phyloP scores from a whole-genome alignment of 495 filamentous ascomycete genomes.

The Cairneyella variabilis region DNA sequence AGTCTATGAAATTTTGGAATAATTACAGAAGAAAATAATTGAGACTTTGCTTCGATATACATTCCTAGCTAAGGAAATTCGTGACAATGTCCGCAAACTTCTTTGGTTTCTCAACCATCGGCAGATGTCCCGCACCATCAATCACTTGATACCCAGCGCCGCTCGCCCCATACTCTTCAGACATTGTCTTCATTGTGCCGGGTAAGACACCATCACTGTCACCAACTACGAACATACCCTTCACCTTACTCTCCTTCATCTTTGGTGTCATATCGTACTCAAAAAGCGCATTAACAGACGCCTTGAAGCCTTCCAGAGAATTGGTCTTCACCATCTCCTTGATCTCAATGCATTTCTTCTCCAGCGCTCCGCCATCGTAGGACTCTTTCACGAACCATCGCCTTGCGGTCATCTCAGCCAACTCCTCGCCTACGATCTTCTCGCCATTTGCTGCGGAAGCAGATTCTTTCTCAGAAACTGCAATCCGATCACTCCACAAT shows the following conservation, averaged over 20 bases:
- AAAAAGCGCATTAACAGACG: conserved; percentile 68
- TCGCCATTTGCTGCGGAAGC: conserved; percentile 44
- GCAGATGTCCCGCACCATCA: conserved; percentile 68
- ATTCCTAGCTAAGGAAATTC: conserved; percentile 45
- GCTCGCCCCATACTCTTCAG: conserved; percentile 41
- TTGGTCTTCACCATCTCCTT: conserved; percentile 61
- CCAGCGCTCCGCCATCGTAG: conserved; percentile 42
- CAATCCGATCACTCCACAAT: conserved; percentile 74
- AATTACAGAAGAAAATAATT: too few species aligned
- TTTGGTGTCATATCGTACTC: conserved; percentile 66
- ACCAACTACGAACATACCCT: conserved; percentile 64
- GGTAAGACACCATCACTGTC: conserved; percentile 71
- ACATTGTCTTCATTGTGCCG: conserved; percentile 73
- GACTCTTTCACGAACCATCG: conserved; percentile 70
- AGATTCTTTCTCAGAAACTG: conserved; percentile 56
- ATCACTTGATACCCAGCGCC: conserved; percentile 57
- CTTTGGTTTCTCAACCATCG: conserved; percentile 73
- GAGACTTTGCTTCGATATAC: too few species aligned
- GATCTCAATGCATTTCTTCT: conserved; percentile 45
- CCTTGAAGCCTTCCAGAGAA: conserved; percentile 64
- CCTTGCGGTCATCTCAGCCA: conserved; percentile 64
- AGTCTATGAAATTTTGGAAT: too few species aligned
- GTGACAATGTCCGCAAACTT: conserved; percentile 60
- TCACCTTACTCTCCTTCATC: conserved; percentile 55
- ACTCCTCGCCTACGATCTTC: conserved; percentile 47